Percentiles rank a stretch among this genome's conserved stretches.
These are phyloP conservation scores for Rosa lucieae DNA, from an alignment of 306 rosid genomes.

Conservation along the genomic window DNA sequence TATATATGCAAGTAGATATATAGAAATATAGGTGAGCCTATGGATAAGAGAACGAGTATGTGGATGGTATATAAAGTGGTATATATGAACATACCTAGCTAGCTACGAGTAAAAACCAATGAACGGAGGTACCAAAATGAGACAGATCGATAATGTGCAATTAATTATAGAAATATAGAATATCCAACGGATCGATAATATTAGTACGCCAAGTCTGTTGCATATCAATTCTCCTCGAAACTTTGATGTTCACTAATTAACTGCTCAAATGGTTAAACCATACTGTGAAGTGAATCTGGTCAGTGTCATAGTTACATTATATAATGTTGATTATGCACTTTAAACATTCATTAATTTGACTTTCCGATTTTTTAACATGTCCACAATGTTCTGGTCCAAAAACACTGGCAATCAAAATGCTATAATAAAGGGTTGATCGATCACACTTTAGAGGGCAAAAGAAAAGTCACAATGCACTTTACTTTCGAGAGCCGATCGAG, in stretches of 20 bases:
- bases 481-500: conserved; percentile 1
- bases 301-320: neutral
- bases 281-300: neutral
- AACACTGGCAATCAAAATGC: neutral
- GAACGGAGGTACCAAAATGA: too few relatives aligned
- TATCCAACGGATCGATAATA: too few relatives aligned
- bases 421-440: neutral
- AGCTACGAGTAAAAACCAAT: too few relatives aligned
- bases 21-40: neutral
- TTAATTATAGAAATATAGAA: too few relatives aligned
- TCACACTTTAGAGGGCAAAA: neutral
- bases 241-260: too few relatives aligned
- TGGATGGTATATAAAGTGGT: too few relatives aligned
- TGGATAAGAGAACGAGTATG: too few relatives aligned
- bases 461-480: neutral
- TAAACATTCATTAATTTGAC: neutral
- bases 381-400: neutral
- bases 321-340: neutral
- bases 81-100: too few relatives aligned
- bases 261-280: neutral
- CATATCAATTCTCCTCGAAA: too few relatives aligned
- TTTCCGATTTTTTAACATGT: neutral
- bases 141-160: too few relatives aligned
- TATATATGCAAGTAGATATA: neutral
- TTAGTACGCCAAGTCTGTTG: too few relatives aligned